These are phyloP conservation scores for Umbelopsis sp. DNA, from an alignment of 371 early-diverging fungal species.

Conservation along the genomic window DNA sequence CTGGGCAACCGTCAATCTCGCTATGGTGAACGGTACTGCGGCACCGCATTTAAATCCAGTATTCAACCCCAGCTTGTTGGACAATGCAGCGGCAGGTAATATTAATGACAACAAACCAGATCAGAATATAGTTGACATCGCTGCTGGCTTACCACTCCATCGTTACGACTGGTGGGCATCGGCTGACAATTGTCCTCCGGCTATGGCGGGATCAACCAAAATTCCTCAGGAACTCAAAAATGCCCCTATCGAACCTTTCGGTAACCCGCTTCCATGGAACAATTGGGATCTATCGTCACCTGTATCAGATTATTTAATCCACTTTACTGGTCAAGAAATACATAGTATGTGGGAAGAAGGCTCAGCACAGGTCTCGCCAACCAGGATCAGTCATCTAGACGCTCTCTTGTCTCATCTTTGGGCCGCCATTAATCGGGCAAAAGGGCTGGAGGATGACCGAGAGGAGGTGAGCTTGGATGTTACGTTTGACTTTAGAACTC, in stretches of 20 bases:
- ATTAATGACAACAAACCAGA: constrained; percentile 1
- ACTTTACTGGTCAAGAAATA: constrained; percentile 8
- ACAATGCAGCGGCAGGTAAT: constrained; percentile 4
- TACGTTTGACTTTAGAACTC: constrained; percentile 7
- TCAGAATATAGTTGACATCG: background rate
- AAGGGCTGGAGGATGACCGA: background rate
- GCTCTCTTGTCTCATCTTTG: constrained; percentile 4
- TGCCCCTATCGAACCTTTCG: background rate
- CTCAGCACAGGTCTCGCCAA: background rate
- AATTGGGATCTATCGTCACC: constrained; percentile 1
- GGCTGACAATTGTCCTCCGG: constrained; percentile 3
- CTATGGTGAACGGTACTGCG: background rate
- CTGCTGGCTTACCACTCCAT: background rate
- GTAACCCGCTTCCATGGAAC: constrained; percentile 4
- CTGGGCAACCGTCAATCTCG: constrained; percentile 12
- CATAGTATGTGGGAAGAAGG: constrained; percentile 6
- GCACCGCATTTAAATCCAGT: background rate
- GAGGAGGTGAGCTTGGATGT: constrained; percentile 12
- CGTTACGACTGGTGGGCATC: constrained; percentile 19
- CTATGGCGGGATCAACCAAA: background rate
- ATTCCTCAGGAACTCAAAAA: background rate
- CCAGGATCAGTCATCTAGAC: background rate
- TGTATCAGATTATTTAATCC: background rate
- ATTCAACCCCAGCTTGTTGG: background rate
- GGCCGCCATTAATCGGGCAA: background rate